These are phyloP conservation scores for Candida frijolesensis DNA, from an alignment of 1,139 yeast species.

Conservation along the genomic window DNA sequence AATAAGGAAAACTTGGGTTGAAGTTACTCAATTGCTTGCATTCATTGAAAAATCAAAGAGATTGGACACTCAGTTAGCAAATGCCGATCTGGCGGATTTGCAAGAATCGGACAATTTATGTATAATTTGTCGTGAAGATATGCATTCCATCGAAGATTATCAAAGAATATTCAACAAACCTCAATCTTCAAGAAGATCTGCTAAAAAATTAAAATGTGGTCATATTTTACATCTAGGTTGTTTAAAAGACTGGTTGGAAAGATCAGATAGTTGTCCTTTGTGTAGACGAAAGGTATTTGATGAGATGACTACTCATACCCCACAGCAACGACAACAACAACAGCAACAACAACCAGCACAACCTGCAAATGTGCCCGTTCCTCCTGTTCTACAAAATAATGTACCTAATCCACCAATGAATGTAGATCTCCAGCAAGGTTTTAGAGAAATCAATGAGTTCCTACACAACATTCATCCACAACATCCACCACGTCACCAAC, in stretches of 20 bases:
- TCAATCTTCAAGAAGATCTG: slow-evolving; percentile 49
- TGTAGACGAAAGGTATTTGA: slow-evolving; percentile 75
- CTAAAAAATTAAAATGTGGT: slow-evolving; percentile 79
- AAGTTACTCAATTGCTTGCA: slow-evolving; percentile 53
- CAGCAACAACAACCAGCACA: slow-evolving; percentile 8
- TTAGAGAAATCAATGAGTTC: slow-evolving; percentile 5
- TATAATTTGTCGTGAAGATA: slow-evolving; percentile 84
- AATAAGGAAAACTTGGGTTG: slow-evolving; percentile 47
- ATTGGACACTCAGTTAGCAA: slow-evolving; percentile 63
- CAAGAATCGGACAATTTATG: slow-evolving; percentile 63
- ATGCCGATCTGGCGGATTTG: slow-evolving; percentile 64
- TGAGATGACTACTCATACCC: slow-evolving; percentile 1
- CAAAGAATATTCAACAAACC: slow-evolving; percentile 24
- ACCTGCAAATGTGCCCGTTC: background rate
- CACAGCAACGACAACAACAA: slow-evolving; percentile 1
- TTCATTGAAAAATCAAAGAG: slow-evolving; percentile 65
- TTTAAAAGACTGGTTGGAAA: slow-evolving; percentile 88
- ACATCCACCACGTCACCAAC: slow-evolving; percentile 1
- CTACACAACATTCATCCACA: slow-evolving; percentile 1
- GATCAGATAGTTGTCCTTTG: slow-evolving; percentile 90
- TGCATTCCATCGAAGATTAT: slow-evolving; percentile 49
- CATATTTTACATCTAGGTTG: slow-evolving; percentile 92
- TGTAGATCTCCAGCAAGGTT: slow-evolving; percentile 6
- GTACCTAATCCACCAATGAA: background rate
- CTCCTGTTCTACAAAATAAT: background rate